A percentile compares a stretch with the other conserved stretches of the same genome.
phyloP scores from a whole-genome alignment of 768 basidiomycete genomes.

The Xerocomus spinulosus region DNA sequence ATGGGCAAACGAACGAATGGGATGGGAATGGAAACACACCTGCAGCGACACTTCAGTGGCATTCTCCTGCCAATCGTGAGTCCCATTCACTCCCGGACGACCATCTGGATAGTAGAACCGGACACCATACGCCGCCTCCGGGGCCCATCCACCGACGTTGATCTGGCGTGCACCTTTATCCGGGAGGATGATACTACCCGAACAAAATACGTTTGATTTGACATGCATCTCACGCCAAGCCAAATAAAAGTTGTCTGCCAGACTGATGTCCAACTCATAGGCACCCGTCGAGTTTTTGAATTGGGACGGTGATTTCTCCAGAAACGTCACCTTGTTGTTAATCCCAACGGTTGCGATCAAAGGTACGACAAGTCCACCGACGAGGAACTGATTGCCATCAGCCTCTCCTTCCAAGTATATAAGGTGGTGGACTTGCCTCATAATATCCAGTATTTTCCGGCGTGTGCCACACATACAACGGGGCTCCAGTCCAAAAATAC shows the following conservation, averaged over 20 bases:
- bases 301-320: conserved; percentile 60
- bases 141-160: conserved; percentile 49
- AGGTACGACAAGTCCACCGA: conserved; percentile 63
- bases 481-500: conserved; percentile 48
- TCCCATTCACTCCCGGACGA: conserved; percentile 60
- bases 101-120: conserved; percentile 73
- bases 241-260: conserved; percentile 38
- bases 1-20: neutral
- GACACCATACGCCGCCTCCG: conserved; percentile 66
- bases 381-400: conserved; percentile 35
- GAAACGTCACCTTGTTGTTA: conserved; percentile 77
- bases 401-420: neutral
- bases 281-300: conserved; percentile 68
- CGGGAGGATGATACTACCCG: conserved; percentile 67
- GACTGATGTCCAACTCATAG: conserved; percentile 67
- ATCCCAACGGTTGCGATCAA: conserved; percentile 71
- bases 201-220: conserved; percentile 77
- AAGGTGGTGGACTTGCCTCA: conserved; percentile 44
- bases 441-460: conserved; percentile 65
- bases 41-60: conserved; percentile 52
- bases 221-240: conserved; percentile 78
- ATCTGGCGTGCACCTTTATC: conserved; percentile 54
- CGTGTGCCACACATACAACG: conserved; percentile 57
- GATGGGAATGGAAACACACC: conserved; percentile 31
- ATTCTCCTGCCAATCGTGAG: conserved; percentile 80